Percentiles rank a stretch among this genome's conserved stretches.
These are phyloP conservation scores for Solanum chilense DNA, from an alignment of 257 asterid species.

Conservation along the genomic window DNA sequence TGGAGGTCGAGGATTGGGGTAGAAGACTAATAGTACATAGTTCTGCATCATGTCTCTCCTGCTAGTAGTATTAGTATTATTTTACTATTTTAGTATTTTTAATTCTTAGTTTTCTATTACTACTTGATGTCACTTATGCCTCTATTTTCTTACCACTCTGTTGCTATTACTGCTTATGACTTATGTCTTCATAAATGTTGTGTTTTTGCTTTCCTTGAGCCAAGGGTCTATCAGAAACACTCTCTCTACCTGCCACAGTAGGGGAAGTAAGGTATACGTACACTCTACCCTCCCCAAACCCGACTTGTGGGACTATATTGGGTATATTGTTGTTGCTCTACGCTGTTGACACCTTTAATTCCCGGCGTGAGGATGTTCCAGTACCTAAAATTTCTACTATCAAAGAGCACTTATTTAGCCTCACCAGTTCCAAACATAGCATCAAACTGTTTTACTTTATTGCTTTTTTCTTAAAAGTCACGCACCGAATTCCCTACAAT, in stretches of 20 bases:
- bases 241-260: not conserved
- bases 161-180: not conserved
- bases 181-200: not conserved
- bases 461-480: not conserved
- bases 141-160: not conserved
- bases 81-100: not conserved
- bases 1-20: not conserved
- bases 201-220: not conserved
- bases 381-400: not conserved
- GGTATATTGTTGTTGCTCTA: not conserved
- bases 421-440: not conserved
- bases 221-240: not conserved
- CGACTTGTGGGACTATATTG: not conserved
- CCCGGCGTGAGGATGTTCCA: not conserved
- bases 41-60: not conserved
- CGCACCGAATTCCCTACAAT: not conserved
- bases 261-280: not conserved
- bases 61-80: not conserved
- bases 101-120: not conserved
- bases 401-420: not conserved
- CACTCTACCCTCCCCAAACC: not conserved
- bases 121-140: not conserved
- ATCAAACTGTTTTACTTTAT: not conserved
- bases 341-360: not conserved
- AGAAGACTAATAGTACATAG: not conserved